These are phyloP conservation scores for Tylopilus intermedius DNA, from an alignment of 768 basidiomycete species.

Conservation along the genomic window DNA sequence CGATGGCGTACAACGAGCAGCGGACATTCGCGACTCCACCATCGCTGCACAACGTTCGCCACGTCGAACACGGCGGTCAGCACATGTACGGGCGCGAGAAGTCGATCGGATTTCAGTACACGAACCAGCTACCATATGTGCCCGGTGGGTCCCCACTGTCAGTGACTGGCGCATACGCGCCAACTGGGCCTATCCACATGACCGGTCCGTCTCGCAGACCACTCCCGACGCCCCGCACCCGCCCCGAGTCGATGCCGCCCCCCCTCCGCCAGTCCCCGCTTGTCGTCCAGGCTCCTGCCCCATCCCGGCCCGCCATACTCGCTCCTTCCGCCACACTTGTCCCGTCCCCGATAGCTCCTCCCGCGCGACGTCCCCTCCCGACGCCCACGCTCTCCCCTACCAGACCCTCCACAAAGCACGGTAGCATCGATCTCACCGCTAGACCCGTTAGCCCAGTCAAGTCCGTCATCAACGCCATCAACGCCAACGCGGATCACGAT, in stretches of 20 bases:
- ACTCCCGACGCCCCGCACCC: conserved; percentile 26
- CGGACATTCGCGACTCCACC: conserved; percentile 9
- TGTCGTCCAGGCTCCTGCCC: conserved; percentile 29
- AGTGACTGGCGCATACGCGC: conserved; percentile 2
- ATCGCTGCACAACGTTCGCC: conserved; percentile 8
- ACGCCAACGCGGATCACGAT: conserved; percentile 15
- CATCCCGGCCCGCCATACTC: conserved; percentile 29
- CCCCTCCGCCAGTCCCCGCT: conserved; percentile 14
- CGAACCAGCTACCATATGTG: conserved; percentile 2
- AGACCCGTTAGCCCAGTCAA: conserved; percentile 21
- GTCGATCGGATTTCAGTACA: conserved; percentile 21
- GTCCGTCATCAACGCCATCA: conserved; percentile 5
- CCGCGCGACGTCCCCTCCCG: conserved; percentile 22
- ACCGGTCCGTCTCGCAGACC: conserved; percentile 25
- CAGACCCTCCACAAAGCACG: conserved; percentile 14
- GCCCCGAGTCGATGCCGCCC: conserved; percentile 26
- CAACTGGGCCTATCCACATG: conserved; percentile 11
- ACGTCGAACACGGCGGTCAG: conserved; percentile 11
- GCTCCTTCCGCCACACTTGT: conserved; percentile 18
- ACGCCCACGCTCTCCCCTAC: conserved; percentile 8
- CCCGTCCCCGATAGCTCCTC: conserved; percentile 11
- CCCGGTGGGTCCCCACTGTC: conserved; percentile 4
- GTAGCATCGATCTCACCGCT: conserved; percentile 22
- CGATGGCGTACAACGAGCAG: conserved; percentile 24
- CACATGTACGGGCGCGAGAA: conserved; percentile 4